Conservation (phyloP, 345 rosid genomes). For the Raphanus sativus region DNA sequence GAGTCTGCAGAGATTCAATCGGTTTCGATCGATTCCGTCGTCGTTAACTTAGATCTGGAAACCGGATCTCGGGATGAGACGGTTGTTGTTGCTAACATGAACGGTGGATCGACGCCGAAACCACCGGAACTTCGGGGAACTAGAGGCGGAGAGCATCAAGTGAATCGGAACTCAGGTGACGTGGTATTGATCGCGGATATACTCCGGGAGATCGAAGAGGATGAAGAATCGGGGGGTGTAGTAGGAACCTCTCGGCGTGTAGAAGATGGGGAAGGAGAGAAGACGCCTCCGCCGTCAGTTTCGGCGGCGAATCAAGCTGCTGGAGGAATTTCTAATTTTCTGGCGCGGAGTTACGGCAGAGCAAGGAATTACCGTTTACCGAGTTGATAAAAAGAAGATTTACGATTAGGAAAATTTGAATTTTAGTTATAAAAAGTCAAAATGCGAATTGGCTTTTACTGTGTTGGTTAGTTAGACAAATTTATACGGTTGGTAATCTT, state of each 20-base stretch:
- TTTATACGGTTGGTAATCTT: conserved; percentile 3
- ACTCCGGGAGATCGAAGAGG: conserved; percentile 37
- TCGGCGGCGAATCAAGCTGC: conserved; percentile 16
- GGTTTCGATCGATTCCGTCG: conserved; percentile 29
- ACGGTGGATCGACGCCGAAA: conserved; percentile 17
- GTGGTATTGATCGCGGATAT: conserved; percentile 52
- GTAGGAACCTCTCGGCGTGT: conserved; percentile 30
- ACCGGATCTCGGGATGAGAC: conserved; percentile 31
- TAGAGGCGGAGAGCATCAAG: conserved; percentile 11
- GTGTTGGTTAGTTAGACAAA: not conserved
- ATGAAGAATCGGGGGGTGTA: conserved; percentile 33
- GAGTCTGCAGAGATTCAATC: not conserved
- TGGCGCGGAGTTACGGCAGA: conserved; percentile 48
- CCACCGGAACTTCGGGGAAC: not conserved
- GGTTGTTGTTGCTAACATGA: conserved; percentile 8
- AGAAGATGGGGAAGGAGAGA: conserved; percentile 30
- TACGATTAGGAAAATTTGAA: not conserved
- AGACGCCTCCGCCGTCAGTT: conserved; percentile 20
- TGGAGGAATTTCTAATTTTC: conserved; percentile 37
- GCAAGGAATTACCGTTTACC: conserved; percentile 44
- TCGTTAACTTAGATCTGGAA: conserved; percentile 46
- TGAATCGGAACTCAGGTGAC: conserved; percentile 41
- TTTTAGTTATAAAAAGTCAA: not conserved
- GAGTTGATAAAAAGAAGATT: no score
- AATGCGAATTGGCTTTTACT: conserved; percentile 6